These are phyloP conservation scores for Arthroderma sp. DNA, from an alignment of 2,329 filamentous ascomycete species.

Conservation along the genomic window DNA sequence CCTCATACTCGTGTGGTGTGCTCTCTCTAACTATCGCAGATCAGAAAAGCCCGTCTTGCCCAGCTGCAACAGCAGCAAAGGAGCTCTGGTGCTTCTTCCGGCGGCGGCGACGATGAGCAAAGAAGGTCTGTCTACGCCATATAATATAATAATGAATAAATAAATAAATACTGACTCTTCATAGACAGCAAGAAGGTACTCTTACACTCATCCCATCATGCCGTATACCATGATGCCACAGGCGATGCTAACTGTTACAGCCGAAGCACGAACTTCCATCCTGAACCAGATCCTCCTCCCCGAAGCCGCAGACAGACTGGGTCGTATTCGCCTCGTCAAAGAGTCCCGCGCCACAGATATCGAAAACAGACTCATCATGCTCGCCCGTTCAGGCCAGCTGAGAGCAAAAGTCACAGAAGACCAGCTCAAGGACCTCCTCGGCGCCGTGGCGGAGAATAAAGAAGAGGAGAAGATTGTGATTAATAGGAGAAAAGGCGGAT, in stretches of 20 bases:
- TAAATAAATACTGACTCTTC: conserved; percentile 2
- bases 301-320: conserved; percentile 81
- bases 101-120: conserved; percentile 47
- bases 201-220: conserved; percentile 8
- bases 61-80: conserved; percentile 64
- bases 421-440: conserved; percentile 83
- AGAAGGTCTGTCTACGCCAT: conserved; percentile 31
- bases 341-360: conserved; percentile 78
- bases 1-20: neutral
- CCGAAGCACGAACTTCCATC: conserved; percentile 37
- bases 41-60: conserved; percentile 79
- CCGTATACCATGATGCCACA: neutral
- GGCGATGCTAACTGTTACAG: conserved; percentile 10
- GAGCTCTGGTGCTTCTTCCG: conserved; percentile 35
- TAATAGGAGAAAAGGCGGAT: conserved; percentile 65
- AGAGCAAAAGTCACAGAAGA: conserved; percentile 77
- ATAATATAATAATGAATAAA: neutral
- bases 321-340: conserved; percentile 91
- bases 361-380: conserved; percentile 83
- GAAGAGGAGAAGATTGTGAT: conserved; percentile 76
- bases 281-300: conserved; percentile 89
- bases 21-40: conserved; percentile 38
- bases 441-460: conserved; percentile 63
- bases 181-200: conserved; percentile 36
- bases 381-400: conserved; percentile 78